Conservation (phyloP, 805 yeast species). For the Hanseniaspora clermontiae region DNA sequence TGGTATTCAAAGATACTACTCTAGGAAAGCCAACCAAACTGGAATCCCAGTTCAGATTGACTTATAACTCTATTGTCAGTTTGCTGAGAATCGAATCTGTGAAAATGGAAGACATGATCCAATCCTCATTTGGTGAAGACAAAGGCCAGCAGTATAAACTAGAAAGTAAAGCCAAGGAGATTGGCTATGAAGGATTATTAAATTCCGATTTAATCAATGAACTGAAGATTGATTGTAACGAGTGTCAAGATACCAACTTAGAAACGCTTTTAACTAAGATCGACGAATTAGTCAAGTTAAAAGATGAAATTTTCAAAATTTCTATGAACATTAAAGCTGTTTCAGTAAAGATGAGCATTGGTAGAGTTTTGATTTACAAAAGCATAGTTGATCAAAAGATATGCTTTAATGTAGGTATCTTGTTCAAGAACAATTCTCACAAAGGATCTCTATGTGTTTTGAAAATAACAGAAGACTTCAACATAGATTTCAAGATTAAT, state of each 20-base stretch:
- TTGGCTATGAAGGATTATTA: constrained; percentile 26
- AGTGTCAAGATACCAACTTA: constrained; percentile 31
- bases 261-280: constrained; percentile 35
- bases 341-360: constrained; percentile 38
- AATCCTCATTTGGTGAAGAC: constrained; percentile 87
- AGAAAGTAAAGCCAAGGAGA: constrained; percentile 12
- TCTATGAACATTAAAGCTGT: constrained; percentile 37
- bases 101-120: constrained; percentile 96
- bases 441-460: constrained; percentile 20
- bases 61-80: constrained; percentile 90
- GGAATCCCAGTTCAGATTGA: constrained; percentile 81
- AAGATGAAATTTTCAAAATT: constrained; percentile 36
- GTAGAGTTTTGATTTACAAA: constrained; percentile 47
- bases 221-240: constrained; percentile 18
- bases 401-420: constrained; percentile 34
- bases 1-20: constrained; percentile 63
- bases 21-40: constrained; percentile 84
- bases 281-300: constrained; percentile 34
- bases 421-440: constrained; percentile 29
- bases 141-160: constrained; percentile 57
- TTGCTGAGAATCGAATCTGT: constrained; percentile 84
- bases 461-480: constrained; percentile 25
- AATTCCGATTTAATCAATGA: constrained; percentile 6
- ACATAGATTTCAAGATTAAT: constrained; percentile 9
- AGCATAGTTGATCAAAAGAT: constrained; percentile 31